A percentile compares a stretch with the other conserved stretches of the same genome.
Evolutionary conservation across 352 stramenopile genomes (phyloP).

Genomic region (Phytophthora cryptogea): DNA sequence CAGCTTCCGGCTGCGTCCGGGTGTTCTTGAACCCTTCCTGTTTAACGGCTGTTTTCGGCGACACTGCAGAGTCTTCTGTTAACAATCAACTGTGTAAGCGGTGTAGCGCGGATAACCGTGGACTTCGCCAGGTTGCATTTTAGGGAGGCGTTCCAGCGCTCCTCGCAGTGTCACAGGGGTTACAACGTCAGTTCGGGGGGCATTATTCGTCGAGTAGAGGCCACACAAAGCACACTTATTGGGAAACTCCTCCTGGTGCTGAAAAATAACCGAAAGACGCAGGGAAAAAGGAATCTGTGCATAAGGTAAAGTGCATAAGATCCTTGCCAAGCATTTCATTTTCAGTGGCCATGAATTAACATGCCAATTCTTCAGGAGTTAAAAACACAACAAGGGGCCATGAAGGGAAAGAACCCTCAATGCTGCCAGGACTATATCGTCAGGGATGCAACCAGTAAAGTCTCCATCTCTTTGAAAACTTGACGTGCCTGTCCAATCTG

Average conservation of each 20-base stretch:
- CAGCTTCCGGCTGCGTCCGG: background rate
- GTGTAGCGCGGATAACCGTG: slow-evolving; percentile 4
- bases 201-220: slow-evolving; percentile 13
- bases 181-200: too few relatives aligned
- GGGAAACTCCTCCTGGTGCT: slow-evolving; percentile 15
- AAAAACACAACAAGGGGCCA: too few relatives aligned
- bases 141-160: background rate
- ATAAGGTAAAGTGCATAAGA: background rate
- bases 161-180: slow-evolving; percentile 1
- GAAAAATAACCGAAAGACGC: background rate
- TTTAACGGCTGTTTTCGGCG: slow-evolving; percentile 11
- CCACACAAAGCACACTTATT: slow-evolving; percentile 11
- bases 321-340: too few relatives aligned
- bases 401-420: too few relatives aligned
- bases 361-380: too few relatives aligned
- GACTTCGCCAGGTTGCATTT: background rate
- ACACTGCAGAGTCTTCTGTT: slow-evolving; percentile 10
- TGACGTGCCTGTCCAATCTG: too few relatives aligned
- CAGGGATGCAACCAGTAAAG: too few relatives aligned
- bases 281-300: background rate
- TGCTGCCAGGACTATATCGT: too few relatives aligned
- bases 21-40: background rate
- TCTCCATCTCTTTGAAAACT: too few relatives aligned
- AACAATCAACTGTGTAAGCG: slow-evolving; percentile 6
- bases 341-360: too few relatives aligned